Evolutionary conservation across 495 filamentous ascomycete species (phyloP).

Genomic region (Pyrenopolyporus hunteri): DNA sequence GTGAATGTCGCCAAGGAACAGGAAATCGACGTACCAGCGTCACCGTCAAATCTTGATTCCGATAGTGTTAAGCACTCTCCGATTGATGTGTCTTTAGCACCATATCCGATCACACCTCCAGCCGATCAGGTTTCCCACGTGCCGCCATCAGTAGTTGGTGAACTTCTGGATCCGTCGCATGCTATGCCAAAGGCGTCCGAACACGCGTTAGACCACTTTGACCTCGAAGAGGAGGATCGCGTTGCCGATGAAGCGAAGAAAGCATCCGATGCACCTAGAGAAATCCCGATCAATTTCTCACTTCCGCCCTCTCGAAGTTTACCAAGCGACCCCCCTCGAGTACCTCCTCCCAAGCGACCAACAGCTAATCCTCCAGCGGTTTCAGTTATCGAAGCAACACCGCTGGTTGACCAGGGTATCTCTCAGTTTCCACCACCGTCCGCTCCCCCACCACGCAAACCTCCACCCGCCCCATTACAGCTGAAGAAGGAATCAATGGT

Average conservation of each 20-base stretch:
- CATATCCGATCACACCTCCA: conserved; percentile 64
- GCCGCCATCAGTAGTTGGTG: conserved; percentile 44
- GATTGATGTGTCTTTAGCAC: conserved; percentile 58
- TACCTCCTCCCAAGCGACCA: conserved; percentile 51
- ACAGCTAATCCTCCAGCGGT: conserved; percentile 50
- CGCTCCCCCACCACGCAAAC: conserved; percentile 71
- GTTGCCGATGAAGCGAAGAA: conserved; percentile 51
- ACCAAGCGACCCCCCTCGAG: conserved; percentile 52
- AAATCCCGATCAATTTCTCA: conserved; percentile 51
- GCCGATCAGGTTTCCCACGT: conserved; percentile 44
- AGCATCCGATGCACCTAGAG: conserved; percentile 47
- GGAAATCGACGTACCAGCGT: conserved; percentile 46
- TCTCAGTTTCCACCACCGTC: conserved; percentile 53
- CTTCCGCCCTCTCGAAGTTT: conserved; percentile 56
- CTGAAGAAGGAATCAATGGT: conserved; percentile 59
- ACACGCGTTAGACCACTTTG: conserved; percentile 58
- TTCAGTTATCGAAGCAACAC: conserved; percentile 56
- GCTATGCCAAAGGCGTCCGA: conserved; percentile 60
- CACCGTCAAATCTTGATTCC: conserved; percentile 51
- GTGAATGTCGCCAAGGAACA: conserved; percentile 41
- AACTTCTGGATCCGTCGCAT: conserved; percentile 56
- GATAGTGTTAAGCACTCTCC: conserved; percentile 55
- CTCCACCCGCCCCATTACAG: conserved; percentile 83
- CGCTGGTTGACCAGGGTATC: conserved; percentile 51
- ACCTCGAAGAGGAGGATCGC: conserved; percentile 55